A percentile compares a stretch with the other conserved stretches of the same genome.
Evolutionary conservation across 495 filamentous ascomycete species (phyloP).

Genomic region (Neurospora sp.): DNA sequence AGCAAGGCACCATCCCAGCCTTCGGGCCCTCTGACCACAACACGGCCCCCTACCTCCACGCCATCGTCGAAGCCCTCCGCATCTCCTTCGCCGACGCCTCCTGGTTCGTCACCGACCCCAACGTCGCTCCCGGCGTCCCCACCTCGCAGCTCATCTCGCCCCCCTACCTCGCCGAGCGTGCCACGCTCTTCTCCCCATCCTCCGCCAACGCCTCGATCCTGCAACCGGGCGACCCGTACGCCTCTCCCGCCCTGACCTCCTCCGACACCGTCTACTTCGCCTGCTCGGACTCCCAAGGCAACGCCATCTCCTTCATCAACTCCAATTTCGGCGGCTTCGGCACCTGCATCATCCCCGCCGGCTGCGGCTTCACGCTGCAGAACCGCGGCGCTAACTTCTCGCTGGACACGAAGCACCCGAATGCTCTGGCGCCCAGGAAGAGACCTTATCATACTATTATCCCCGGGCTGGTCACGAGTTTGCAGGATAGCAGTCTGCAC

Average conservation of each 20-base stretch:
- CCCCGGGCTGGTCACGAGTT: slow-evolving; percentile 76
- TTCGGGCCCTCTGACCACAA: slow-evolving; percentile 66
- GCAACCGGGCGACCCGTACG: slow-evolving; percentile 49
- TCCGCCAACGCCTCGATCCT: slow-evolving; percentile 13
- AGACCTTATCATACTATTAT: slow-evolving; percentile 97
- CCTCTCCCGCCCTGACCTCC: slow-evolving; percentile 48
- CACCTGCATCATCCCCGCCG: slow-evolving; percentile 68
- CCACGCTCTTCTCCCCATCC: slow-evolving; percentile 26
- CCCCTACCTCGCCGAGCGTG: slow-evolving; percentile 31
- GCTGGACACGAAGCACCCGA: slow-evolving; percentile 58
- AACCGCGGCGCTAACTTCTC: slow-evolving; percentile 86
- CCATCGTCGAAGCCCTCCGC: slow-evolving; percentile 77
- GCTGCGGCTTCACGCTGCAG: slow-evolving; percentile 86
- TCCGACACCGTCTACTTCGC: slow-evolving; percentile 92
- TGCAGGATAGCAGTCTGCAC: slow-evolving; percentile 60
- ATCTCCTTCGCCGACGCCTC: slow-evolving; percentile 85
- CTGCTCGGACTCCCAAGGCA: slow-evolving; percentile 67
- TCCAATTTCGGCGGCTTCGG: slow-evolving; percentile 90
- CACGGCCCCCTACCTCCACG: slow-evolving; percentile 64
- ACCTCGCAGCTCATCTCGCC: slow-evolving; percentile 48
- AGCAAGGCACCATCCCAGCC: slow-evolving; percentile 55
- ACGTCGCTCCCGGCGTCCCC: slow-evolving; percentile 51
- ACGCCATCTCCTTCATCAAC: slow-evolving; percentile 94
- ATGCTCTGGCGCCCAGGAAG: slow-evolving; percentile 70
- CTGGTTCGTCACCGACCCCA: slow-evolving; percentile 85